These are phyloP conservation scores for Boletus huronensis DNA, from an alignment of 768 basidiomycete genomes.

Conservation along the genomic window DNA sequence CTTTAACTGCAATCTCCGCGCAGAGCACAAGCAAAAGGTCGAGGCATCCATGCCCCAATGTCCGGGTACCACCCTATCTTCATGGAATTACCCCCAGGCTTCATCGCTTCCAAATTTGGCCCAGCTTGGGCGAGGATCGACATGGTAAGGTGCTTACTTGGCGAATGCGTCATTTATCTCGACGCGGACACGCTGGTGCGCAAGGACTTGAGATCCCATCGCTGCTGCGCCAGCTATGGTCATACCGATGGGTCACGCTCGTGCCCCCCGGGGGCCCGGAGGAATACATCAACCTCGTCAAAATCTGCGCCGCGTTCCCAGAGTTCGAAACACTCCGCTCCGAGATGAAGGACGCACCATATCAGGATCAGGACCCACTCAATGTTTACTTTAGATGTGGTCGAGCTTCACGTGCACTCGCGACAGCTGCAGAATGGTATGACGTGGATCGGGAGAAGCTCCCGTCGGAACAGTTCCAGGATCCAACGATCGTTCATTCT, in stretches of 20 bases:
- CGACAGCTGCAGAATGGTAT: not conserved
- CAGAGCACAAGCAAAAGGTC: not conserved
- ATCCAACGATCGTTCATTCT: not conserved
- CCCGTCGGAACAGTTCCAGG: not conserved
- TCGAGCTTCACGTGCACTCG: not conserved
- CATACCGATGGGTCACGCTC: not conserved
- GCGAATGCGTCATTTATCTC: not conserved
- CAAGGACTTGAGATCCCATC: not conserved
- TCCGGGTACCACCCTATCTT: not conserved
- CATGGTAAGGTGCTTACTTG: not conserved
- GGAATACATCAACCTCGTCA: not conserved
- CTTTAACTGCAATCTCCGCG: not conserved
- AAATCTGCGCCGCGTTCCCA: not conserved
- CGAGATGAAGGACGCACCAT: not conserved
- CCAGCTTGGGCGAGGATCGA: not conserved
- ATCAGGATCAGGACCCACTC: not conserved
- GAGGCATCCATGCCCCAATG: not conserved
- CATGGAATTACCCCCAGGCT: not conserved
- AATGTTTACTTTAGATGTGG: not conserved
- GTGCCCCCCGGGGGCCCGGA: not conserved
- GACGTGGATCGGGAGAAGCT: not conserved
- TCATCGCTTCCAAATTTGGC: not conserved
- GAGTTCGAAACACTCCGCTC: not conserved
- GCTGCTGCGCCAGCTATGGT: not conserved
- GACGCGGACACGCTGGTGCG: not conserved